Conservation (phyloP, 169 alveolate species). For the Cyclospora cayetanensis region DNA sequence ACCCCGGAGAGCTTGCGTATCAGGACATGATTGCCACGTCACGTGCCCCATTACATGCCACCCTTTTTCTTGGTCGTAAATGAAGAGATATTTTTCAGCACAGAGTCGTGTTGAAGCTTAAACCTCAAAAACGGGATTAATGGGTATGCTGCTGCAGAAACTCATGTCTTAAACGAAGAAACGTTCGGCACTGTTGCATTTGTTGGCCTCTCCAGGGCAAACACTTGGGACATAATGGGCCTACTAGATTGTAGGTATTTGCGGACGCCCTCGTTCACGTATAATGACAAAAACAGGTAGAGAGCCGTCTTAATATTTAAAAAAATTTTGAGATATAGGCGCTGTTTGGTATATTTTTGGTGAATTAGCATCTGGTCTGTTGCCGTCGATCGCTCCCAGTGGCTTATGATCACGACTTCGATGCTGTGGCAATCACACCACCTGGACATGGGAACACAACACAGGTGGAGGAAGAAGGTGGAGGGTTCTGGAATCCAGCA, state of each 20-base stretch:
- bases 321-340: no score
- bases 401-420: conserved; percentile 65
- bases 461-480: conserved; percentile 52
- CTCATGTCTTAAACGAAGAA: conserved; percentile 67
- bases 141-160: conserved; percentile 28
- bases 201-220: conserved; percentile 68
- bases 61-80: no score
- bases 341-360: no score
- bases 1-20: no score
- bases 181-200: conserved; percentile 68
- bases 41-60: no score
- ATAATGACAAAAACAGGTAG: background rate
- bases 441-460: conserved; percentile 72
- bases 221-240: conserved; percentile 66
- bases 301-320: no score
- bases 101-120: no score
- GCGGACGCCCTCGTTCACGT: background rate
- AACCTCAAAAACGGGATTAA: no score
- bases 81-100: no score
- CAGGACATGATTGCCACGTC: no score
- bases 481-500: conserved; percentile 58
- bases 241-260: conserved; percentile 59
- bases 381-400: background rate
- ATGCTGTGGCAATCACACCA: conserved; percentile 68
- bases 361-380: no score